Conservation (phyloP, 1,139 yeast genomes). For the Yamadazyma friedrichii region DNA sequence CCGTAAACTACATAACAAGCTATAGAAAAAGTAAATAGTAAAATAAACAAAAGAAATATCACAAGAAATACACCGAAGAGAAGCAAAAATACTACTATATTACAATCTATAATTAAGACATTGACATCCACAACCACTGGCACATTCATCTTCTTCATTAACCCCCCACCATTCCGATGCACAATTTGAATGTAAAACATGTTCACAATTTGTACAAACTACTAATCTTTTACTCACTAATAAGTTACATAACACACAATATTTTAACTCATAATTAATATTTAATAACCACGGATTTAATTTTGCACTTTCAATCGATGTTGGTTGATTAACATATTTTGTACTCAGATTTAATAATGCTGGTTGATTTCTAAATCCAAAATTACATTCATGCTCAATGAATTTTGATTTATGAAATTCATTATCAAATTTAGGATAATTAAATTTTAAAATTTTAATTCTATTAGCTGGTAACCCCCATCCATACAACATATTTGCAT, state of each 20-base stretch:
- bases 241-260: constrained; percentile 66
- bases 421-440: constrained; percentile 38
- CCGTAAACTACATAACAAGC: constrained; percentile 13
- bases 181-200: constrained; percentile 74
- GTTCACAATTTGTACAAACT: constrained; percentile 74
- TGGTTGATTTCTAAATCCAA: constrained; percentile 33
- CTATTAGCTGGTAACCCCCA: constrained; percentile 86
- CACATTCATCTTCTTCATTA: constrained; percentile 58
- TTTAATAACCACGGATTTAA: constrained; percentile 35
- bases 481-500: constrained; percentile 73
- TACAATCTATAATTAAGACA: constrained; percentile 43
- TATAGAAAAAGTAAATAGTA: not conserved
- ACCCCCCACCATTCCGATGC: constrained; percentile 78
- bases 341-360: constrained; percentile 5
- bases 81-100: not conserved
- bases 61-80: not conserved
- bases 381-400: constrained; percentile 38
- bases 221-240: constrained; percentile 58
- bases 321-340: constrained; percentile 23
- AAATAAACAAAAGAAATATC: not conserved
- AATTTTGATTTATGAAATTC: constrained; percentile 19
- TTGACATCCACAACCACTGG: constrained; percentile 87
- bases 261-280: constrained; percentile 27
- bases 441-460: constrained; percentile 75
- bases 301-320: constrained; percentile 23